These are phyloP conservation scores for Rhizopus delemar DNA, from an alignment of 371 early-diverging fungal genomes.

Conservation along the genomic window DNA sequence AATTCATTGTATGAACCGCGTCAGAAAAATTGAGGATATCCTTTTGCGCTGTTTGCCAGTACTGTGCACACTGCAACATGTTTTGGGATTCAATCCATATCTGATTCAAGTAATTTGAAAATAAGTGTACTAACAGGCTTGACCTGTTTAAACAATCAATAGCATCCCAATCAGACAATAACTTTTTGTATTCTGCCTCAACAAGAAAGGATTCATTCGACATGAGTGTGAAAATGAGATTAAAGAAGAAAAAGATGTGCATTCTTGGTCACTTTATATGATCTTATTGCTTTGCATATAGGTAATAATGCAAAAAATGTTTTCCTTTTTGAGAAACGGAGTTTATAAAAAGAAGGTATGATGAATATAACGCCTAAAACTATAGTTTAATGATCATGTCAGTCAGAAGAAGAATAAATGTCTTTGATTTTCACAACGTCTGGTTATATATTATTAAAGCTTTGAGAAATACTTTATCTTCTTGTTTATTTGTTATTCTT, in stretches of 20 bases:
- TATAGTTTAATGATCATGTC: too few relatives aligned
- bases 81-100: conserved; percentile 19
- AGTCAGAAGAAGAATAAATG: too few relatives aligned
- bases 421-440: too few relatives aligned
- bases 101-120: conserved; percentile 13
- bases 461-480: too few relatives aligned
- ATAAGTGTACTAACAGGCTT: conserved; percentile 4
- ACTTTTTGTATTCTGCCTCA: conserved; percentile 11
- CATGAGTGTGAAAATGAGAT: not conserved
- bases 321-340: too few relatives aligned
- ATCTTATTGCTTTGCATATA: too few relatives aligned
- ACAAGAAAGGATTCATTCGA: not conserved
- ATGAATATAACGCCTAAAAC: too few relatives aligned
- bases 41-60: not conserved
- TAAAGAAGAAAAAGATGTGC: not conserved
- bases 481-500: too few relatives aligned
- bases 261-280: not conserved
- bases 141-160: not conserved
- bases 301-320: too few relatives aligned
- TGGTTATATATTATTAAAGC: too few relatives aligned
- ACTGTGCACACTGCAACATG: conserved; percentile 15
- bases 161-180: conserved; percentile 7
- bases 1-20: conserved; percentile 7
- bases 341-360: too few relatives aligned
- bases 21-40: not conserved